Percentiles rank a stretch among this genome's conserved stretches.
These are phyloP conservation scores for Tetramitus jugosus DNA, from an alignment of 208 protist species.

Conservation along the genomic window DNA sequence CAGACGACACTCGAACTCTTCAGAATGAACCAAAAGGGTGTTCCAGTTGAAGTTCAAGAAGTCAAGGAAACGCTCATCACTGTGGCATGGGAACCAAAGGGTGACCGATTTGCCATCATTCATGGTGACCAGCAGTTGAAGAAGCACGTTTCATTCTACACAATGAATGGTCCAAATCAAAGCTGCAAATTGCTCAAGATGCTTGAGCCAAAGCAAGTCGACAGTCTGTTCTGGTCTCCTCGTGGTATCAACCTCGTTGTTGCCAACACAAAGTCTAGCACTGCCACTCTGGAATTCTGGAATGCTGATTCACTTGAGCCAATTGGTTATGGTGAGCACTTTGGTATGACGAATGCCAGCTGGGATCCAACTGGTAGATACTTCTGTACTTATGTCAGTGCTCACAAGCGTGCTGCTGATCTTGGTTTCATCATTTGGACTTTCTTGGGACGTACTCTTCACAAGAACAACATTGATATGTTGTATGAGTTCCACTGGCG, in stretches of 20 bases:
- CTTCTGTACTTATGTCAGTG: conserved; percentile 47
- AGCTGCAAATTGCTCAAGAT: background rate
- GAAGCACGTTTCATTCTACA: background rate
- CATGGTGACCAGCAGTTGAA: background rate
- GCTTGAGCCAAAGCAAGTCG: background rate
- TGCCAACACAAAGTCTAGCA: background rate
- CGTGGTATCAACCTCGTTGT: background rate
- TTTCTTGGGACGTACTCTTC: conserved; percentile 49
- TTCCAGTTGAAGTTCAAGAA: background rate
- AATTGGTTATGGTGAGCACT: conserved; percentile 52
- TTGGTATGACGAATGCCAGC: conserved; percentile 50
- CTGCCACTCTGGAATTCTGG: conserved; percentile 9
- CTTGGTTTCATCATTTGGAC: conserved; percentile 63
- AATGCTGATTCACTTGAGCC: background rate
- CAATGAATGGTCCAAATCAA: background rate
- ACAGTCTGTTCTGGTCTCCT: background rate
- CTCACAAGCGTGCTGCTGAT: conserved; percentile 46
- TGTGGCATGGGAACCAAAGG: background rate
- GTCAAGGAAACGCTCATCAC: background rate
- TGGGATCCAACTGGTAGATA: conserved; percentile 70
- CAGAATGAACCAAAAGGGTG: background rate
- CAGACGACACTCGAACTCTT: background rate
- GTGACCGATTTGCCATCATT: background rate
- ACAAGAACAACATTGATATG: conserved; percentile 47
- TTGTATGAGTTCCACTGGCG: conserved; percentile 65